Conservation (phyloP, 768 basidiomycete species). For the Dentipellis fragilis region DNA sequence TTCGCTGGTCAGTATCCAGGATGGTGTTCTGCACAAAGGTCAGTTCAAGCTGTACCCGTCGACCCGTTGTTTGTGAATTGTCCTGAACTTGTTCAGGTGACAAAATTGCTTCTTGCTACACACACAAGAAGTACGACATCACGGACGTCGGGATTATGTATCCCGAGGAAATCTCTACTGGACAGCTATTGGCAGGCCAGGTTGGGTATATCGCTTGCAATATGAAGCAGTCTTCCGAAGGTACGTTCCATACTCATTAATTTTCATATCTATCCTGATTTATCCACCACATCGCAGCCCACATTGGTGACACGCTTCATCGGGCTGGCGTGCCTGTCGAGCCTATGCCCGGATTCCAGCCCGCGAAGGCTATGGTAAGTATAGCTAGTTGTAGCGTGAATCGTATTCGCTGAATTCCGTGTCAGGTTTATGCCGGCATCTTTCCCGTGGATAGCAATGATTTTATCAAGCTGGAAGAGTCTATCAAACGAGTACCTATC, state of each 20-base stretch:
- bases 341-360: constrained; percentile 85
- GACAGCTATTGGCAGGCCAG: constrained; percentile 62
- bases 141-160: constrained; percentile 83
- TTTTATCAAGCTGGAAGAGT: constrained; percentile 92
- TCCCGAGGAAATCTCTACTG: constrained; percentile 77
- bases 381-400: background rate
- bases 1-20: constrained; percentile 74
- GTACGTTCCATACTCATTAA: constrained; percentile 26
- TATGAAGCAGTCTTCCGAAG: constrained; percentile 96
- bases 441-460: constrained; percentile 89
- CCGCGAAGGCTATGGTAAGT: constrained; percentile 84
- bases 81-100: constrained; percentile 47
- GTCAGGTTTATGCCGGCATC: constrained; percentile 85
- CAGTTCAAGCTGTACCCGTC: background rate
- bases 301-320: constrained; percentile 90
- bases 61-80: no score
- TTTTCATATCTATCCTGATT: background rate
- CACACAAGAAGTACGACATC: constrained; percentile 83
- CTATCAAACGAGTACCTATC: constrained; percentile 68
- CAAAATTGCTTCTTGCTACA: constrained; percentile 77
- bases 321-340: constrained; percentile 63
- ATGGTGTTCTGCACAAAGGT: constrained; percentile 80
- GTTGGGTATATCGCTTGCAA: constrained; percentile 89
- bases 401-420: background rate
- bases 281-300: constrained; percentile 39